These are phyloP conservation scores for Amoebophrya sp. DNA, from an alignment of 169 alveolate genomes.

Conservation along the genomic window DNA sequence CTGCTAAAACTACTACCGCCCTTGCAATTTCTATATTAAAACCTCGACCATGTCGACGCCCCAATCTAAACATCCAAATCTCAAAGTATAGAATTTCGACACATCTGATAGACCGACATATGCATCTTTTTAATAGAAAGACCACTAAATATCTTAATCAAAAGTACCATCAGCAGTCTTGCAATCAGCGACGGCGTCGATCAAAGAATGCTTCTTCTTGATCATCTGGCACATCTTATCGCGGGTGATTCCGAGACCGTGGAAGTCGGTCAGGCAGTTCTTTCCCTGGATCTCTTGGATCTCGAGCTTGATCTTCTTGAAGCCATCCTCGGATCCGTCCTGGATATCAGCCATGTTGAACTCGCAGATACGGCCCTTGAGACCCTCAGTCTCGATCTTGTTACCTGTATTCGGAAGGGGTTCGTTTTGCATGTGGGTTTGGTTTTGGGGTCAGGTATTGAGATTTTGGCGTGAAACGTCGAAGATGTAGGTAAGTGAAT, in stretches of 20 bases:
- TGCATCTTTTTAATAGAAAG: background rate
- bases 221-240: conserved; percentile 90
- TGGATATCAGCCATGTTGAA: conserved; percentile 89
- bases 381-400: conserved; percentile 81
- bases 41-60: too few species aligned
- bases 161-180: conserved; percentile 77
- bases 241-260: conserved; percentile 90
- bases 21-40: too few species aligned
- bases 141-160: background rate
- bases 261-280: conserved; percentile 86
- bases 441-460: conserved; percentile 31
- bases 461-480: background rate
- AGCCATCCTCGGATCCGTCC: conserved; percentile 83
- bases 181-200: conserved; percentile 88
- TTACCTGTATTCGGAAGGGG: conserved; percentile 40
- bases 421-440: conserved; percentile 42
- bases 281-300: conserved; percentile 90
- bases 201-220: conserved; percentile 88
- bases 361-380: conserved; percentile 89
- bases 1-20: too few species aligned
- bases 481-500: background rate
- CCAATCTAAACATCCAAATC: conserved; percentile 41
- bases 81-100: background rate
- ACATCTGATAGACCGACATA: background rate
- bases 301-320: conserved; percentile 84